Evolutionary conservation across 441 rosid species (phyloP).

Genomic region (Kokia cookei): DNA sequence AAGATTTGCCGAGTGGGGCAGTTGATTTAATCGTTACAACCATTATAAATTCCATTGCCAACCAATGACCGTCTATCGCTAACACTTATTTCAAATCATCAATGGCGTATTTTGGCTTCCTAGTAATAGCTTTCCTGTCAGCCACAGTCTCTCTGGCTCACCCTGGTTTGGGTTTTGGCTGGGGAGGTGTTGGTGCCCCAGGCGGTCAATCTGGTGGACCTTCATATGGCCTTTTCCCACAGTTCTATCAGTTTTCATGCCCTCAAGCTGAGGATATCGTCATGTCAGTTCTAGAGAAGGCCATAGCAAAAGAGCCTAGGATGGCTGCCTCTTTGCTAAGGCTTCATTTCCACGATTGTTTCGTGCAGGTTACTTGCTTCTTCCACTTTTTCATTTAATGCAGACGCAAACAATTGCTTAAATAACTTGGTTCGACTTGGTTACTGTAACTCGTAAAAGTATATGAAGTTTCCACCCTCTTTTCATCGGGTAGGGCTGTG

Average conservation of each 20-base stretch:
- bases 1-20: conserved; percentile 54
- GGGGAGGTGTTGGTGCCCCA: conserved; percentile 42
- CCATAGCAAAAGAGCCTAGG: conserved; percentile 57
- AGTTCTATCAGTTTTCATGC: conserved; percentile 67
- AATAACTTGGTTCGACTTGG: neutral
- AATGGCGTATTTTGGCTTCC: conserved; percentile 42
- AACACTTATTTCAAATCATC: conserved; percentile 4
- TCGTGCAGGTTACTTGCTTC: conserved; percentile 58
- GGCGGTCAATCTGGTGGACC: conserved; percentile 25
- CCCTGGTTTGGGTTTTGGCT: conserved; percentile 53
- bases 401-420: neutral
- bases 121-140: conserved; percentile 26
- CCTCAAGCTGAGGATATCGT: conserved; percentile 78
- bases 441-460: neutral
- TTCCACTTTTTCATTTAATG: neutral
- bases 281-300: conserved; percentile 53
- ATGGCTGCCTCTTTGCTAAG: conserved; percentile 81
- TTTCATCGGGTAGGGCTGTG: conserved; percentile 59
- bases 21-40: conserved; percentile 34
- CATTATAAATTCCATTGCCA: conserved; percentile 3
- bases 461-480: neutral
- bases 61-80: neutral
- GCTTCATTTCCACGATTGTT: conserved; percentile 96
- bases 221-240: conserved; percentile 45
- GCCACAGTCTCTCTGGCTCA: conserved; percentile 40